Evolutionary conservation across 148 eudicot species (phyloP).

Genomic region (Drosera capensis): DNA sequence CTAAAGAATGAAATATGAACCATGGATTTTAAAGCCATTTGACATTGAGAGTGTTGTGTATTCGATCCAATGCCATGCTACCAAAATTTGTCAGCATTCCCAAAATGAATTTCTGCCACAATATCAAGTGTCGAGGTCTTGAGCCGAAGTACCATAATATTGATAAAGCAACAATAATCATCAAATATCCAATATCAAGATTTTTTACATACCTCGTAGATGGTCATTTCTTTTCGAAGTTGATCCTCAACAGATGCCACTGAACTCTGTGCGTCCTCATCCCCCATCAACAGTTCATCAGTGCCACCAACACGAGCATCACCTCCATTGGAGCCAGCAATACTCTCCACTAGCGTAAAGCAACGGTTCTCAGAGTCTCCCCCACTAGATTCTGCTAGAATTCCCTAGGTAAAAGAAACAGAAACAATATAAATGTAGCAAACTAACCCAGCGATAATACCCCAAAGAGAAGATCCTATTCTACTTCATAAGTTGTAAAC

Average conservation of each 20-base stretch:
- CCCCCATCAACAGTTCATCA: slow-evolving; percentile 70
- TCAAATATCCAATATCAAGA: background rate
- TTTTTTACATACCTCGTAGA: slow-evolving; percentile 89
- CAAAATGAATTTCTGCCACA: slow-evolving; percentile 73
- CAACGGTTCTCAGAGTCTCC: slow-evolving; percentile 38
- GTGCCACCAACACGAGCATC: slow-evolving; percentile 27
- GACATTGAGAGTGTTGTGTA: slow-evolving; percentile 95
- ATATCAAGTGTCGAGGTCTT: background rate
- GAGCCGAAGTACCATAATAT: too few relatives aligned
- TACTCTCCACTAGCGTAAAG: slow-evolving; percentile 59
- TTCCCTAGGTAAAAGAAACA: slow-evolving; percentile 38
- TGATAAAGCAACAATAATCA: background rate
- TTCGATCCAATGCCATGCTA: slow-evolving; percentile 83
- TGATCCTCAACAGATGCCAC: slow-evolving; percentile 94
- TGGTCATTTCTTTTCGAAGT: slow-evolving; percentile 80
- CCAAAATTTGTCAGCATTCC: slow-evolving; percentile 98
- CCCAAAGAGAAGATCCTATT: background rate
- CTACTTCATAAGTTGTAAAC: too few relatives aligned
- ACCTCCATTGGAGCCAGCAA: slow-evolving; percentile 31
- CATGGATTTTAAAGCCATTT: slow-evolving; percentile 2
- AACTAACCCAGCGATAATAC: background rate
- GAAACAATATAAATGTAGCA: background rate
- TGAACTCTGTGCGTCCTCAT: slow-evolving; percentile 75
- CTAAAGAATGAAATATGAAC: background rate
- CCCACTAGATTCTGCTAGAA: slow-evolving; percentile 51